Evolutionary conservation across 495 filamentous ascomycete genomes (phyloP).

Genomic region (Aspergillus leporis): DNA sequence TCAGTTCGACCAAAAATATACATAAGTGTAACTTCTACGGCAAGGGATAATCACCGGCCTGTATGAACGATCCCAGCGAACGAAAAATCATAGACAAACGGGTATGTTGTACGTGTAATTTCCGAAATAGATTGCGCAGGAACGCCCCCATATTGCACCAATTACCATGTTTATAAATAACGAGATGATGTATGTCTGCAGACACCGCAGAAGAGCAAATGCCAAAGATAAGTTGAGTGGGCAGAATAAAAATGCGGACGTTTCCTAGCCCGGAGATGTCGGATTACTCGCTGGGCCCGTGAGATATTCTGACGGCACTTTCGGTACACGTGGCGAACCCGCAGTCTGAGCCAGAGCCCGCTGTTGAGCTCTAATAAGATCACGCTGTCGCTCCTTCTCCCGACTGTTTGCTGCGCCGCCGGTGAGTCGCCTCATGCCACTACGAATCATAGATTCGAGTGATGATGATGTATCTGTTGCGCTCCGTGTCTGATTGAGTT

Average conservation of each 20-base stretch:
- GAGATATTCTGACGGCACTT: constrained; percentile 61
- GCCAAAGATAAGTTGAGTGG: background rate
- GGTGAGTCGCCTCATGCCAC: constrained; percentile 67
- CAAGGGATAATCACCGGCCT: background rate
- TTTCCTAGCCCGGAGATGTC: constrained; percentile 35
- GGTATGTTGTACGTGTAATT: constrained; percentile 19
- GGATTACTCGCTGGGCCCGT: constrained; percentile 41
- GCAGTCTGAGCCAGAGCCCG: constrained; percentile 42
- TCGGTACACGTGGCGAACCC: constrained; percentile 61
- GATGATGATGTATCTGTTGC: constrained; percentile 59
- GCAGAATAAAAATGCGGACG: background rate
- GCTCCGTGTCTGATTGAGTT: constrained; percentile 38
- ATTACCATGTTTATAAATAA: background rate
- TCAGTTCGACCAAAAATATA: background rate
- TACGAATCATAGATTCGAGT: constrained; percentile 66
- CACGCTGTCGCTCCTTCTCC: constrained; percentile 62
- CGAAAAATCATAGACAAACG: constrained; percentile 12
- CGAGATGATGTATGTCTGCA: background rate
- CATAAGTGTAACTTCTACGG: background rate
- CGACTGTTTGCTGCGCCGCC: constrained; percentile 54
- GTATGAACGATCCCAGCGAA: background rate
- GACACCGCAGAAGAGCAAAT: background rate
- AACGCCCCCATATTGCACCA: constrained; percentile 13
- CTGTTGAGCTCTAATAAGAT: constrained; percentile 55
- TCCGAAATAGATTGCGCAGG: constrained; percentile 3